Evolutionary conservation across 2,329 filamentous ascomycete genomes (phyloP).

Genomic region (Pseudonectria foliicola): DNA sequence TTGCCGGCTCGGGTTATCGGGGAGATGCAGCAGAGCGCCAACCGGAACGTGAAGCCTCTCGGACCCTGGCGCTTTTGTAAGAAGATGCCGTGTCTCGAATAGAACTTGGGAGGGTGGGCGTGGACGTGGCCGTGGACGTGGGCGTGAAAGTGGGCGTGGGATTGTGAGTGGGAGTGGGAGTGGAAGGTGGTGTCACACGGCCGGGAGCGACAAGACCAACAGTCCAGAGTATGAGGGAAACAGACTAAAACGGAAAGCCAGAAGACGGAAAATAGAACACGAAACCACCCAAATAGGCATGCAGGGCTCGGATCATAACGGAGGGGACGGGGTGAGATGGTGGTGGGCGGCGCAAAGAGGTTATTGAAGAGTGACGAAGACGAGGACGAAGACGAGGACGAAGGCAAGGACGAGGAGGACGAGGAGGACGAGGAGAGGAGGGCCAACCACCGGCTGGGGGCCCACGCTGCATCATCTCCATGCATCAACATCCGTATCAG

Average conservation of each 20-base stretch:
- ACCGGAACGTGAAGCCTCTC: conserved; percentile 18
- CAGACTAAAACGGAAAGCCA: conserved; percentile 12
- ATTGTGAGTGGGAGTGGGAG: conserved; percentile 10
- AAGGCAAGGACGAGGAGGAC: neutral
- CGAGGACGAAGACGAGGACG: neutral
- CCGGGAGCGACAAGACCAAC: too few relatives aligned
- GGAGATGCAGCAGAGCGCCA: conserved; percentile 26
- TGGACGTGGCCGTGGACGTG: too few relatives aligned
- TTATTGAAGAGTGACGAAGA: conserved; percentile 15
- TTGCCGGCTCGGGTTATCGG: conserved; percentile 25
- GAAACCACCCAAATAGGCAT: too few relatives aligned
- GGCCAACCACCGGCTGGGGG: neutral
- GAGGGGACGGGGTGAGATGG: conserved; percentile 17
- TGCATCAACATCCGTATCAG: too few relatives aligned
- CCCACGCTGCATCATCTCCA: too few relatives aligned
- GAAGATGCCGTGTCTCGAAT: too few relatives aligned
- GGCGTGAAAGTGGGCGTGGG: conserved; percentile 10
- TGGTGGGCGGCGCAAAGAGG: conserved; percentile 25
- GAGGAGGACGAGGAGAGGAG: neutral
- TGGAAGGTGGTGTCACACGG: conserved; percentile 19
- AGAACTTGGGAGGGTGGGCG: too few relatives aligned
- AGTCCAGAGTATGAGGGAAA: too few relatives aligned
- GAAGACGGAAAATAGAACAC: too few relatives aligned
- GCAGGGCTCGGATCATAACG: conserved; percentile 25
- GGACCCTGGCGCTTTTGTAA: conserved; percentile 10